phyloP scores from a whole-genome alignment of 1,284 basidiomycete genomes.

The Bondarzewia mesenterica region DNA sequence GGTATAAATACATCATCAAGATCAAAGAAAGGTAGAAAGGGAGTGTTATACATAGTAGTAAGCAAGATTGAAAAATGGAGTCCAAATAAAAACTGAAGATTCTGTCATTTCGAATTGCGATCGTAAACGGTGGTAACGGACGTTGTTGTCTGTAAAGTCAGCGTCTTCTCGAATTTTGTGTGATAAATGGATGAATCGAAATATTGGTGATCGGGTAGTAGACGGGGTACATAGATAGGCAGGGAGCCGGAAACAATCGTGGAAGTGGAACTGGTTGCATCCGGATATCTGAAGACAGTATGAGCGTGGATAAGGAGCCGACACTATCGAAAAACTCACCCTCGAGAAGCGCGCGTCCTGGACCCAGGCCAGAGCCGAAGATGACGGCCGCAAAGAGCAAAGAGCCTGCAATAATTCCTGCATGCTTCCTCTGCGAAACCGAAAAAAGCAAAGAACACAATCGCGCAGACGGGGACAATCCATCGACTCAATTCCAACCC shows the following conservation, averaged over 20 bases:
- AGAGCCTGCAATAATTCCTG: slow-evolving; percentile 15
- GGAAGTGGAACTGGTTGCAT: background rate
- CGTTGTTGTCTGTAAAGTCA: no score
- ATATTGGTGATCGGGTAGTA: background rate
- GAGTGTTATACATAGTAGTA: no score
- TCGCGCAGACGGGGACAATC: slow-evolving; percentile 15
- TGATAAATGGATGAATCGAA: background rate
- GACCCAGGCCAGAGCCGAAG: background rate
- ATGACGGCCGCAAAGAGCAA: background rate
- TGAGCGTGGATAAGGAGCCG: background rate
- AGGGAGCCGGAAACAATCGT: background rate
- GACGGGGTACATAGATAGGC: background rate
- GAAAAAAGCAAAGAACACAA: slow-evolving; percentile 26
- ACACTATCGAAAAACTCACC: background rate
- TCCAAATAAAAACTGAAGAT: no score
- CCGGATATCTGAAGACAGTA: no score
- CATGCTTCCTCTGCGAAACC: slow-evolving; percentile 23
- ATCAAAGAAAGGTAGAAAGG: no score
- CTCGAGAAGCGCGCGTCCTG: background rate
- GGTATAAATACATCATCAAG: no score
- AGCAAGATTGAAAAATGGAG: no score
- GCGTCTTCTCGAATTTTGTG: no score
- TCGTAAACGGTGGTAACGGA: no score
- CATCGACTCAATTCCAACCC: slow-evolving; percentile 19
- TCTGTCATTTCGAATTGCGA: no score